Conservation (phyloP, 768 basidiomycete genomes). For the Mycena amicta region DNA sequence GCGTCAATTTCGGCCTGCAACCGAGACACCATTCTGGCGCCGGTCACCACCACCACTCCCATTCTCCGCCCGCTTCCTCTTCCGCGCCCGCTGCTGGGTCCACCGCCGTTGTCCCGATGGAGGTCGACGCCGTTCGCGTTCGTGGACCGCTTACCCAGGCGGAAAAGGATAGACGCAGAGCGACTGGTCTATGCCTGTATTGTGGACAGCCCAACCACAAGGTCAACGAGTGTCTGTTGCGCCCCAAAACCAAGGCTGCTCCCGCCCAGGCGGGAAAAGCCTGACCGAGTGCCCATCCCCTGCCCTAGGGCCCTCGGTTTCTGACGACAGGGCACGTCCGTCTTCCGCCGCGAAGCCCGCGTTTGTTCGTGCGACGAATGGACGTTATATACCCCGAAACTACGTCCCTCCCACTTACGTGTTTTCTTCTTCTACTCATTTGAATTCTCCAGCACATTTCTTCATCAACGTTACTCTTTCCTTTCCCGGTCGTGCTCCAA, state of each 20-base stretch:
- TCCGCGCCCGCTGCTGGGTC: neutral
- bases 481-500: conserved; percentile 27
- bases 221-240: neutral
- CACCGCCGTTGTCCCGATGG: conserved; percentile 4
- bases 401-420: conserved; percentile 13
- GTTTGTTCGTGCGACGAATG: conserved; percentile 9
- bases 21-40: neutral
- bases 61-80: neutral
- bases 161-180: conserved; percentile 6
- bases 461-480: conserved; percentile 25
- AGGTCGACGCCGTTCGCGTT: conserved; percentile 3
- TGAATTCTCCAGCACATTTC: conserved; percentile 25
- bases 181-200: neutral
- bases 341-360: conserved; percentile 5
- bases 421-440: neutral
- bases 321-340: conserved; percentile 13
- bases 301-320: conserved; percentile 26
- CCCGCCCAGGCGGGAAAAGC: conserved; percentile 25
- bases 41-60: no score
- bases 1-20: neutral
- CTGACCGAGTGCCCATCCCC: conserved; percentile 22
- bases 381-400: conserved; percentile 9
- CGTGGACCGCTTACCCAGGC: conserved; percentile 4
- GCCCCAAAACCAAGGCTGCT: conserved; percentile 5
- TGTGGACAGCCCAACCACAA: neutral